Evolutionary conservation across 345 rosid species (phyloP).

Genomic region (Populus simonii): DNA sequence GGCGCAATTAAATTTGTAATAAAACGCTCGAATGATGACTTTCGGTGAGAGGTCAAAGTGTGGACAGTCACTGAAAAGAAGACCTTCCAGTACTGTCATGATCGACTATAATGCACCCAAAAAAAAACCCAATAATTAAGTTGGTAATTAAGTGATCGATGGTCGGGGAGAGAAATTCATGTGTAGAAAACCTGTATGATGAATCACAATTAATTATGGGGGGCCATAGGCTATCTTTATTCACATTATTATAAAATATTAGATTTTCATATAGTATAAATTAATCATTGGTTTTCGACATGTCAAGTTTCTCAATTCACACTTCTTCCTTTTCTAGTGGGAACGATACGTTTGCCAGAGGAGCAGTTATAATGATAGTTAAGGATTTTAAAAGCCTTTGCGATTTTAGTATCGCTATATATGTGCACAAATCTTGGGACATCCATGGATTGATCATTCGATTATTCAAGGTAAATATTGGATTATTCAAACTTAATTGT

Average conservation of each 20-base stretch:
- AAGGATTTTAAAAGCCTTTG: neutral
- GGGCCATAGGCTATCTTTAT: neutral
- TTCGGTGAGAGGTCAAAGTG: slow-evolving; percentile 13
- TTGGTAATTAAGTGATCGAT: neutral
- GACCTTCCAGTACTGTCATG: slow-evolving; percentile 10
- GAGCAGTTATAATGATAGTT: neutral
- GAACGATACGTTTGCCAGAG: neutral
- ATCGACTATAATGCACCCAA: neutral
- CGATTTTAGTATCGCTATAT: neutral
- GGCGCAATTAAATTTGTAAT: slow-evolving; percentile 3
- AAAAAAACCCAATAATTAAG: neutral
- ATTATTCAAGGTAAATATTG: too few relatives aligned
- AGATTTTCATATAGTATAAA: neutral
- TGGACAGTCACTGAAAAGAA: slow-evolving; percentile 16
- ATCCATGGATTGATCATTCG: too few relatives aligned
- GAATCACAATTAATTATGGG: slow-evolving; percentile 7
- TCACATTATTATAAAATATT: neutral
- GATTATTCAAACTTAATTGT: too few relatives aligned
- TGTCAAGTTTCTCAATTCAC: neutral
- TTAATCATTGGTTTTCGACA: neutral
- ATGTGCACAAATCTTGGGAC: neutral
- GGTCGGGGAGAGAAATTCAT: neutral
- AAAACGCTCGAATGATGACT: slow-evolving; percentile 1
- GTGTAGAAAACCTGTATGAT: neutral
- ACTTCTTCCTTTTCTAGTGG: neutral